Evolutionary conservation across 352 stramenopile genomes (phyloP).

Genomic region (Phytophthora chlamydospora): DNA sequence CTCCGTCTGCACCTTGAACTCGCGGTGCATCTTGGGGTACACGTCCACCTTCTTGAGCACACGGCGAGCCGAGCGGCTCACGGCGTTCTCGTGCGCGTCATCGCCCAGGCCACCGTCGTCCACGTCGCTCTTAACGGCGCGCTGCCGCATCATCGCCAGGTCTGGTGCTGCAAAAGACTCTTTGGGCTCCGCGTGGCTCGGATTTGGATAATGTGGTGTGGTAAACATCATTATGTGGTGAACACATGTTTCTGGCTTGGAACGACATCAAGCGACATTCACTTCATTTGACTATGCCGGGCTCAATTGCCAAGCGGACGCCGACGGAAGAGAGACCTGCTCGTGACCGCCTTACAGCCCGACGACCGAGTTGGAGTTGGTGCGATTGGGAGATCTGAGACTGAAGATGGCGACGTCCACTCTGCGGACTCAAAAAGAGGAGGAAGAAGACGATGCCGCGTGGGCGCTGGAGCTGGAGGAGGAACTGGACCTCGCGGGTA

Average conservation of each 20-base stretch:
- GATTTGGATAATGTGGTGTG: slow-evolving; percentile 7
- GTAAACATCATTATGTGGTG: slow-evolving; percentile 1
- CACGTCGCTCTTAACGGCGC: slow-evolving; percentile 62
- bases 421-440: not conserved
- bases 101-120: slow-evolving; percentile 47
- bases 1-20: slow-evolving; percentile 96
- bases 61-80: slow-evolving; percentile 57
- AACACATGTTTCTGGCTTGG: slow-evolving; percentile 1
- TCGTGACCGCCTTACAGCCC: not conserved
- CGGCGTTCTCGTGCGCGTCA: slow-evolving; percentile 36
- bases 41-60: slow-evolving; percentile 89
- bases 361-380: not conserved
- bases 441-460: slow-evolving; percentile 54
- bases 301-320: slow-evolving; percentile 24
- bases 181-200: slow-evolving; percentile 21
- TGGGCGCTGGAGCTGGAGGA: slow-evolving; percentile 78
- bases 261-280: slow-evolving; percentile 1
- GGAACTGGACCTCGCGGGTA: slow-evolving; percentile 57
- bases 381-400: not conserved
- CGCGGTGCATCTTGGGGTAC: slow-evolving; percentile 96
- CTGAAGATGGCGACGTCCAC: slow-evolving; percentile 5
- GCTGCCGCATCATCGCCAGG: slow-evolving; percentile 56
- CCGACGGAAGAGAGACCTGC: slow-evolving; percentile 13
- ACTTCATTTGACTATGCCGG: slow-evolving; percentile 8
- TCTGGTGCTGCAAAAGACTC: slow-evolving; percentile 7